Conservation (phyloP, 2,329 filamentous ascomycete species). For the Fusarium tupiense region DNA sequence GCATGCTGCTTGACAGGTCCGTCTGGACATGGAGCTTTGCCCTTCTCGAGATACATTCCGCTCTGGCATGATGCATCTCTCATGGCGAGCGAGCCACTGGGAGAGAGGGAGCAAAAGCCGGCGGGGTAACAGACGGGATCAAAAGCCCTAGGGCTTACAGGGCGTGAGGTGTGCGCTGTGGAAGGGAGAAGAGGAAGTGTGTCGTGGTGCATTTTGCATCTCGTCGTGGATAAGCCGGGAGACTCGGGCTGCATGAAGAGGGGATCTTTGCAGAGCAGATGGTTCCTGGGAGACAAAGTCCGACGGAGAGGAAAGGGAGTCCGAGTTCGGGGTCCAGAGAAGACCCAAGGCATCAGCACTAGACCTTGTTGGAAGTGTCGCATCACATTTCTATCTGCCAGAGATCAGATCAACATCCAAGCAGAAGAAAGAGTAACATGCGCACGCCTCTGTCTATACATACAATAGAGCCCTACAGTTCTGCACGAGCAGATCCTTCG, state of each 20-base stretch:
- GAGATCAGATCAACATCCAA: conserved; percentile 7
- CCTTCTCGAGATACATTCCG: conserved; percentile 4
- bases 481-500: conserved; percentile 1
- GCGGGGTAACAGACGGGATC: conserved; percentile 24
- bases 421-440: background rate
- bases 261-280: conserved; percentile 31
- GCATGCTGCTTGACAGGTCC: background rate
- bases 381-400: background rate
- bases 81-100: conserved; percentile 10
- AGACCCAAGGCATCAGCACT: conserved; percentile 24
- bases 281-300: conserved; percentile 25
- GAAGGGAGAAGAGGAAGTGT: background rate
- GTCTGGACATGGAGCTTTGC: background rate
- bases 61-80: background rate
- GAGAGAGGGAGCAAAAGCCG: conserved; percentile 1
- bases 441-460: background rate
- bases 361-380: conserved; percentile 6
- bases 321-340: background rate
- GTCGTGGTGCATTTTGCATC: conserved; percentile 13
- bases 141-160: conserved; percentile 41
- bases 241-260: conserved; percentile 15
- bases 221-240: conserved; percentile 16
- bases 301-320: background rate
- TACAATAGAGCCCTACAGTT: background rate
- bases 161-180: conserved; percentile 21